These are phyloP conservation scores for Solanum peruvianum DNA, from an alignment of 257 asterid genomes.

Conservation along the genomic window DNA sequence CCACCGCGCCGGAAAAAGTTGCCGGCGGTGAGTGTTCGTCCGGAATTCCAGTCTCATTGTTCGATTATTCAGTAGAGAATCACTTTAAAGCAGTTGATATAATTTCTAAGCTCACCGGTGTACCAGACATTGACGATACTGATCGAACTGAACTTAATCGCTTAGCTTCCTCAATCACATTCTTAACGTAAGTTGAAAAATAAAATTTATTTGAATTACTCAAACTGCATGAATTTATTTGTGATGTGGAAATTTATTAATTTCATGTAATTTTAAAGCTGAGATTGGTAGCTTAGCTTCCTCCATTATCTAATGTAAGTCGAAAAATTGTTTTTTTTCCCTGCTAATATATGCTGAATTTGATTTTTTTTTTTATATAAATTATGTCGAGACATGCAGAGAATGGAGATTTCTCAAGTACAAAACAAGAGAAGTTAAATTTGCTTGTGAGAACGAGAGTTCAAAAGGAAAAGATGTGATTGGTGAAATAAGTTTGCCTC, in stretches of 20 bases:
- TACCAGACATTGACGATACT: conserved; percentile 10
- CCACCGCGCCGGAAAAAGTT: not conserved
- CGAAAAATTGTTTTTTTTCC: not conserved
- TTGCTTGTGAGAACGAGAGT: conserved; percentile 42
- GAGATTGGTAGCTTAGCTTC: conserved; percentile 41
- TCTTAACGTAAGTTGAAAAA: conserved; percentile 35
- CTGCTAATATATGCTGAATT: not conserved
- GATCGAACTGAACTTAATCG: conserved; percentile 39
- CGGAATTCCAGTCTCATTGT: conserved; percentile 32
- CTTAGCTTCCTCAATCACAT: conserved; percentile 51
- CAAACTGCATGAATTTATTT: not conserved
- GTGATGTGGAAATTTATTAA: not conserved
- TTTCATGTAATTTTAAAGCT: not conserved
- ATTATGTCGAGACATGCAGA: conserved; percentile 15
- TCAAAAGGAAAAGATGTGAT: conserved; percentile 37
- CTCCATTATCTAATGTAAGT: conserved; percentile 51
- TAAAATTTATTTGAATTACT: not conserved
- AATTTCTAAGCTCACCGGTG: conserved; percentile 41
- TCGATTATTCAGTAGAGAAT: conserved; percentile 63
- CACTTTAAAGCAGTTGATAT: conserved; percentile 51
- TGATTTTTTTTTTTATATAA: not conserved
- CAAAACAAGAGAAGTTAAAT: conserved; percentile 42
- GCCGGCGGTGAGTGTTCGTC: conserved; percentile 7
- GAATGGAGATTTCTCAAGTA: conserved; percentile 76
- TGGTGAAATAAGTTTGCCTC: conserved; percentile 49